phyloP scores from a whole-genome alignment of 2,329 filamentous ascomycete species.

The Teratosphaeria epicoccoides region DNA sequence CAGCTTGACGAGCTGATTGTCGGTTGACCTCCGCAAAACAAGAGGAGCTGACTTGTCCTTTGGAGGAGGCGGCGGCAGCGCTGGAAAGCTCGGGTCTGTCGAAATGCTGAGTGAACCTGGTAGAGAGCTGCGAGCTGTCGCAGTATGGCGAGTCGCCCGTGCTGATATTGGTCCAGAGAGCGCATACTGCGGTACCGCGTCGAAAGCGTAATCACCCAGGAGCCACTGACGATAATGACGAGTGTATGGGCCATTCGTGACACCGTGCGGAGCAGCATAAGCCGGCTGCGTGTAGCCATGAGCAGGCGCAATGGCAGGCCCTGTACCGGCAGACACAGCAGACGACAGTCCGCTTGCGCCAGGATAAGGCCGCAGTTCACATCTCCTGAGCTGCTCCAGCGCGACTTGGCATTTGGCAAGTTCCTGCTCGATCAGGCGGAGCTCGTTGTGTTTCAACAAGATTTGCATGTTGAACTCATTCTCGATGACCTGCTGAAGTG shows the following conservation, averaged over 20 bases:
- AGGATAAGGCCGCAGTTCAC: constrained; percentile 84
- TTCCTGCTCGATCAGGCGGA: constrained; percentile 90
- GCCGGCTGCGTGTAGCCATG: constrained; percentile 56
- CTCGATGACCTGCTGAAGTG: constrained; percentile 62
- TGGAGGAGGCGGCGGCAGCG: constrained; percentile 59
- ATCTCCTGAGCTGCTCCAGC: constrained; percentile 85
- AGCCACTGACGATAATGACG: constrained; percentile 95
- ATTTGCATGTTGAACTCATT: constrained; percentile 87
- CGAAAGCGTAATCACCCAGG: constrained; percentile 77
- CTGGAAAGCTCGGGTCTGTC: constrained; percentile 45
- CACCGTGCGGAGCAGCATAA: constrained; percentile 80
- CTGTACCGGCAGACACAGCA: constrained; percentile 63
- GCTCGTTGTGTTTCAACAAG: constrained; percentile 83
- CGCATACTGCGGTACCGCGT: constrained; percentile 35
- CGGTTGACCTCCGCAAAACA: constrained; percentile 68
- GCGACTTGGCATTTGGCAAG: constrained; percentile 90
- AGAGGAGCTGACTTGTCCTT: constrained; percentile 65
- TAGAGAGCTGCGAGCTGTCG: constrained; percentile 42
- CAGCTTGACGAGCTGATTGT: constrained; percentile 78
- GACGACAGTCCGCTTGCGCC: constrained; percentile 55
- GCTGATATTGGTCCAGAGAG: constrained; percentile 43
- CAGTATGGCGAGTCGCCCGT: constrained; percentile 68
- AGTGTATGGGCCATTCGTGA: constrained; percentile 83
- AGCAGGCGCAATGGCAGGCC: constrained; percentile 54
- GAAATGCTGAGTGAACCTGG: constrained; percentile 49